Conservation (phyloP, 139 green algal genomes). For the Chlorella sp. region DNA sequence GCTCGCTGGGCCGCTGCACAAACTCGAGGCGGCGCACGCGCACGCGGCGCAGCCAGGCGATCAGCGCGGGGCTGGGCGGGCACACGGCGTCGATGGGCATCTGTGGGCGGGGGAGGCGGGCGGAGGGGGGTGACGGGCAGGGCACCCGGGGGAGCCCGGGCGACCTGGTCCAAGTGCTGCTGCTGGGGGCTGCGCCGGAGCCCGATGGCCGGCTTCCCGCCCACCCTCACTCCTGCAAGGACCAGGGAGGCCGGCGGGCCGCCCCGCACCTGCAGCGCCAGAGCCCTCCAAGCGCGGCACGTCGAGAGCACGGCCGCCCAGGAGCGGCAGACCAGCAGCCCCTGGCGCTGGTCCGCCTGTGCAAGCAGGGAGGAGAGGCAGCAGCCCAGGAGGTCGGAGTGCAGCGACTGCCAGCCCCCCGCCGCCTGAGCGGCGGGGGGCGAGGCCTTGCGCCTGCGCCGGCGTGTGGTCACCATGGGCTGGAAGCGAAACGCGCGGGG, state of each 20-base stretch:
- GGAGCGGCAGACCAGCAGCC: too few species aligned
- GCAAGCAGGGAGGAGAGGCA: too few species aligned
- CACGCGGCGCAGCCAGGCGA: slow-evolving; percentile 30
- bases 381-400: background rate
- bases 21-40: slow-evolving; percentile 21
- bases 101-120: background rate
- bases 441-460: too few species aligned
- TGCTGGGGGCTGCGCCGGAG: background rate
- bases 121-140: background rate
- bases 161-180: background rate
- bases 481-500: too few species aligned
- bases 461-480: too few species aligned
- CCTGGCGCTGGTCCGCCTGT: too few species aligned
- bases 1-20: background rate
- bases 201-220: background rate
- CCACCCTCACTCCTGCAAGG: background rate
- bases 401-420: background rate
- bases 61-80: background rate
- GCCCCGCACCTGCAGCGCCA: background rate
- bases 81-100: slow-evolving; percentile 15
- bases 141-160: background rate
- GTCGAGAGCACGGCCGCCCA: background rate
- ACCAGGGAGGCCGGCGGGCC: background rate
- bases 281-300: background rate
- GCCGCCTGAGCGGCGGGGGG: background rate